Base-by-base conservation (phyloP, 1,139 yeast genomes). In the Candida glucosophila region DNA sequence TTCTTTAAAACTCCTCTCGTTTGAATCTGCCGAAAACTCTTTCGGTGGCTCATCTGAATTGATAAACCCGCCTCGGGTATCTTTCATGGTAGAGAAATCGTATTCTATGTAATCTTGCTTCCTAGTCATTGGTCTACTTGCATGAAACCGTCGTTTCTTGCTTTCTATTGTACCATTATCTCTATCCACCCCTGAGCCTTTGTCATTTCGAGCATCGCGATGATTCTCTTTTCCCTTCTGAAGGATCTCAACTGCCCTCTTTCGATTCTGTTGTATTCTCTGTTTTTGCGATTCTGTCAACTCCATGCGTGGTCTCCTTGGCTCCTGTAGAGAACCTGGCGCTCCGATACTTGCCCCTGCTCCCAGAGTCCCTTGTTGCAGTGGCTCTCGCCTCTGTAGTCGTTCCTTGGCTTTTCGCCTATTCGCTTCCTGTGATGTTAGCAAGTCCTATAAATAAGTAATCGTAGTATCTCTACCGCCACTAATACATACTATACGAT, bases 21-120 rank as follows among this genome's bases (percentile, higher is more conserved):
- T 19, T 11, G 49, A 51, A 17, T 65, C 73, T n/a, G n/a, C n/a
- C n/a, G n/a, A n/a, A n/a, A n/a, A n/a, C n/a, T n/a, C n/a, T n/a
- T n/a, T n/a, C n/a, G n/a, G n/a, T n/a, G n/a, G n/a, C n/a, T n/a
- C n/a, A n/a, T n/a, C n/a, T n/a, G n/a, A n/a, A 8, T 65, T 67
- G 25, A 88, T 62, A 45, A 79, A 90, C 10, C 98, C 98, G 40
- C 96, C 97, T 41, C 73, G 70, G 2, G 85, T 61, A 44, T 92
- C 96, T 36, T 73, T 73, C 83, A 92, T 81, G 12, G 88, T 81
- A 3, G 96, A 72, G 39, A 92, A 73, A 51, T 92, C 95, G 52
- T 77, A 92, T 38, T 92, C 98, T 27, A 92, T 88, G 50, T 86
- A 92, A 46, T 85, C 85, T 22, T 66, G 58, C 24, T 67, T 70